These are phyloP conservation scores for Emericellopsis cladophorae DNA, from an alignment of 2,329 filamentous ascomycete species.

Conservation along the genomic window DNA sequence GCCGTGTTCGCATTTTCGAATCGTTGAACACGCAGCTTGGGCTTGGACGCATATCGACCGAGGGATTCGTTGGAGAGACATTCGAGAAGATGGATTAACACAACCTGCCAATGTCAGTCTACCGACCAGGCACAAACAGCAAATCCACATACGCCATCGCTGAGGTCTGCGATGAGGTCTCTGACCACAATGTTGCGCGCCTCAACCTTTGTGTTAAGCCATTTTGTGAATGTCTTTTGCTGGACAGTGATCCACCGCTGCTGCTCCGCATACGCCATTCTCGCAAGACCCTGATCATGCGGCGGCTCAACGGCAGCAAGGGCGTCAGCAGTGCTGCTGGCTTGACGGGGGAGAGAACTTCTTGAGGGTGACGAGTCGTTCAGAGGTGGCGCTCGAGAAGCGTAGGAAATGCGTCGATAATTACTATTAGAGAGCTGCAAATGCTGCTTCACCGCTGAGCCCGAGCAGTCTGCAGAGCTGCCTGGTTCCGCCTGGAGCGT, in stretches of 20 bases:
- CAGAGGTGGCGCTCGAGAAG: conserved; percentile 6
- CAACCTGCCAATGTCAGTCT: conserved; percentile 43
- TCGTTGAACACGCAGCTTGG: conserved; percentile 87
- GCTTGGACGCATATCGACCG: conserved; percentile 90
- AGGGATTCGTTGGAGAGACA: conserved; percentile 90
- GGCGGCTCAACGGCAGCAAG: conserved; percentile 31
- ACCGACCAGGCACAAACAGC: background rate
- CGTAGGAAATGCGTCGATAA: conserved; percentile 9
- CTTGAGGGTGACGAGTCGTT: too few species aligned
- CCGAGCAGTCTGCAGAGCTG: conserved; percentile 36
- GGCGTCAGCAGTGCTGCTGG: conserved; percentile 25
- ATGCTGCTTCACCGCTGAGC: conserved; percentile 23
- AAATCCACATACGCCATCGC: conserved; percentile 65
- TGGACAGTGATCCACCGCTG: conserved; percentile 69
- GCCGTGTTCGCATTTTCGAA: conserved; percentile 98
- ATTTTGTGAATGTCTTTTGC: conserved; percentile 99
- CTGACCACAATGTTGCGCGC: conserved; percentile 66
- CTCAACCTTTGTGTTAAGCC: conserved; percentile 94
- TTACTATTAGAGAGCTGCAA: conserved; percentile 18
- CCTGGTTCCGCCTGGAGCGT: conserved; percentile 30
- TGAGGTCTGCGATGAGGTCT: conserved; percentile 79
- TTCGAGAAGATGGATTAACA: conserved; percentile 94
- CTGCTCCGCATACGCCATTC: conserved; percentile 53
- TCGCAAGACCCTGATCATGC: conserved; percentile 37
- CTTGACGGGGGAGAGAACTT: background rate